A percentile compares a stretch with the other conserved stretches of the same genome.
Conservation (phyloP, 2,329 filamentous ascomycete genomes). For the Fusarium sp. region DNA sequence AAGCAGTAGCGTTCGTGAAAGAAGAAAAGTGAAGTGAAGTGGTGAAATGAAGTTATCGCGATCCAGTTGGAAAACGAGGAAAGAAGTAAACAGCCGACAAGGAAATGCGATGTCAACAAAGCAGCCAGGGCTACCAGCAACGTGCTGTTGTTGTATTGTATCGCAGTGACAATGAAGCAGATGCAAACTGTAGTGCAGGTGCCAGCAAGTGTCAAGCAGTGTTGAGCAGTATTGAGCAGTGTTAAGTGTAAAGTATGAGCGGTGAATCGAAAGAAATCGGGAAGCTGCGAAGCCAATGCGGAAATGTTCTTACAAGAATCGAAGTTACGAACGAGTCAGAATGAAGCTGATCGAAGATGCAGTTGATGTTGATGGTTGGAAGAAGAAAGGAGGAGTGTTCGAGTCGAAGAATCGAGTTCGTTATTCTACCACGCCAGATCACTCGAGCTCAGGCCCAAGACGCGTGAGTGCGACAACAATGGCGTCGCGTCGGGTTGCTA, state of each 20-base stretch:
- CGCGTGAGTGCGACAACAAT: constrained; percentile 3
- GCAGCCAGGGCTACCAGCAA: neutral
- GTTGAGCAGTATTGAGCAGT: neutral
- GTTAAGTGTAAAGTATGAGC: neutral
- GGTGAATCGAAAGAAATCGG: constrained; percentile 3
- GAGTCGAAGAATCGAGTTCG: constrained; percentile 1
- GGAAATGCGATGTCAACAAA: constrained; percentile 11
- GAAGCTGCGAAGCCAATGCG: neutral
- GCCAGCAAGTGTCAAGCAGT: constrained; percentile 9
- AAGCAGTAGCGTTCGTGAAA: constrained; percentile 1
- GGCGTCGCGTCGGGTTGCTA: neutral
- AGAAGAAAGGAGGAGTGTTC: neutral
- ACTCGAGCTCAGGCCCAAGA: neutral
- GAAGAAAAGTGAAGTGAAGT: neutral
- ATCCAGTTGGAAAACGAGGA: neutral
- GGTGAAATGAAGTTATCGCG: neutral
- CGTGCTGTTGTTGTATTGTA: neutral
- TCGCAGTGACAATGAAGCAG: neutral
- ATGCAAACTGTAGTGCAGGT: constrained; percentile 11
- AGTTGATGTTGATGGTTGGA: constrained; percentile 13
- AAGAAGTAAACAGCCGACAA: neutral
- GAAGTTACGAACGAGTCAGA: neutral
- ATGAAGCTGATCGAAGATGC: constrained; percentile 4
- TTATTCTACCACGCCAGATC: neutral
- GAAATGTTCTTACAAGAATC: constrained; percentile 16